phyloP scores from a whole-genome alignment of 352 stramenopile genomes.

The Peronosclerospora sorghi region DNA sequence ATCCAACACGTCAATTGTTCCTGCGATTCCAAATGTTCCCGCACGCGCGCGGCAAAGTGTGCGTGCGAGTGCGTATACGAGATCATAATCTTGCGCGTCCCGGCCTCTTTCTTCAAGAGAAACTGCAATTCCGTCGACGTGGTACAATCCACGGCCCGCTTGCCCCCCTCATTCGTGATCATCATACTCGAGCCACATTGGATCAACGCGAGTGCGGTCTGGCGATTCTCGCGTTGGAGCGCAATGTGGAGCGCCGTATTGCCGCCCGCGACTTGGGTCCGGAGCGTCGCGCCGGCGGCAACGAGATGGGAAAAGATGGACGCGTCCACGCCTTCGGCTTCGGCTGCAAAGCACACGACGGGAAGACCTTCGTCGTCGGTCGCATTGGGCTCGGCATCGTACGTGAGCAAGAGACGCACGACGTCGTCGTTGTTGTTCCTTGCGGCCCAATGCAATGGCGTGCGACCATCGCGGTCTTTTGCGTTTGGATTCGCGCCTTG shows the following conservation, averaged over 20 bases:
- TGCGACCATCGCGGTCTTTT: conserved; percentile 44
- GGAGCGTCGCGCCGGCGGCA: conserved; percentile 28
- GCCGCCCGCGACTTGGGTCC: conserved; percentile 27
- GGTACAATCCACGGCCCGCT: conserved; percentile 69
- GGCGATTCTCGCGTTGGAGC: conserved; percentile 50
- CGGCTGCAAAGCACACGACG: conserved; percentile 53
- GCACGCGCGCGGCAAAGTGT: conserved; percentile 46
- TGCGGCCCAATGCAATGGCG: conserved; percentile 68
- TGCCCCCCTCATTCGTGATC: conserved; percentile 44
- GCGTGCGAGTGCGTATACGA: conserved; percentile 68
- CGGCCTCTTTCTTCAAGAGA: conserved; percentile 59
- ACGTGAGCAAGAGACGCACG: conserved; percentile 37
- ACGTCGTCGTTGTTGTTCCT: conserved; percentile 48
- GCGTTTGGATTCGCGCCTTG: conserved; percentile 45
- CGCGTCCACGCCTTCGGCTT: conserved; percentile 42
- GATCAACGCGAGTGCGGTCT: conserved; percentile 57
- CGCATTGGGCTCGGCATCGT: conserved; percentile 30
- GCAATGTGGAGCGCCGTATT: conserved; percentile 73
- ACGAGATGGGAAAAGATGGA: conserved; percentile 38
- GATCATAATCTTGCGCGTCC: conserved; percentile 72
- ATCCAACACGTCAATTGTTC: conserved; percentile 67
- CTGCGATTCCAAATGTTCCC: conserved; percentile 47
- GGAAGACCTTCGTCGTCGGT: conserved; percentile 36
- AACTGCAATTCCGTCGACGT: conserved; percentile 72
- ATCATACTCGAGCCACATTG: conserved; percentile 64